Evolutionary conservation across 2,329 filamentous ascomycete genomes (phyloP).

Genomic region (Fusarium nematophilum): DNA sequence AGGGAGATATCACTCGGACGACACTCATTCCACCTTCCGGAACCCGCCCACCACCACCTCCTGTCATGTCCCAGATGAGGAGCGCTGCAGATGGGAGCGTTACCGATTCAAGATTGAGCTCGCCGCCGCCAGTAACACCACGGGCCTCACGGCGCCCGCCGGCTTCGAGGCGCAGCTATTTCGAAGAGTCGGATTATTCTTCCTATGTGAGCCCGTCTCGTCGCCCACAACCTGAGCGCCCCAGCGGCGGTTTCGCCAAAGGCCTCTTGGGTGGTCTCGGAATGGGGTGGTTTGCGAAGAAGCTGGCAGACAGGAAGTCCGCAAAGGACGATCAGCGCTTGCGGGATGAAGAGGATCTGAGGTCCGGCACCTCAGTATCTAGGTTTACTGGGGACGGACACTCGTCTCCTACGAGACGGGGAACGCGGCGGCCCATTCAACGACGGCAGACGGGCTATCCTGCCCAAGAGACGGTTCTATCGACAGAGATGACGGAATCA

Average conservation of each 20-base stretch:
- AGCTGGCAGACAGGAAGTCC: conserved; percentile 67
- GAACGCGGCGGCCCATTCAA: conserved; percentile 45
- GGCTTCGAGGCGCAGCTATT: conserved; percentile 55
- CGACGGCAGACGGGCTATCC: conserved; percentile 48
- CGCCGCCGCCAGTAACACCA: conserved; percentile 59
- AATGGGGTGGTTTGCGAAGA: conserved; percentile 75
- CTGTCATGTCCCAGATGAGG: conserved; percentile 57
- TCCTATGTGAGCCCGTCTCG: conserved; percentile 73
- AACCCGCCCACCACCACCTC: conserved; percentile 47
- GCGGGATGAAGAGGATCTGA: conserved; percentile 63
- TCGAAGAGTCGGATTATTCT: conserved; percentile 67
- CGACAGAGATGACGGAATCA: conserved; percentile 52
- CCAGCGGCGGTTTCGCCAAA: conserved; percentile 65
- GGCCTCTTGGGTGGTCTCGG: conserved; percentile 71
- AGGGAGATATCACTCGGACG: conserved; percentile 47
- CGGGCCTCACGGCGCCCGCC: conserved; percentile 59
- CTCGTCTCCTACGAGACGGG: conserved; percentile 58
- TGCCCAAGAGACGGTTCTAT: conserved; percentile 42
- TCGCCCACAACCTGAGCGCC: conserved; percentile 58
- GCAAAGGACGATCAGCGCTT: conserved; percentile 61
- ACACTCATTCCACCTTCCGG: conserved; percentile 61
- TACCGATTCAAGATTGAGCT: conserved; percentile 51
- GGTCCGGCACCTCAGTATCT: conserved; percentile 71
- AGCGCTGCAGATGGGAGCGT: conserved; percentile 61
- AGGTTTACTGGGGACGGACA: conserved; percentile 77